Conservation (phyloP, 148 eudicot species). For the Mesembryanthemum crystallinum region DNA sequence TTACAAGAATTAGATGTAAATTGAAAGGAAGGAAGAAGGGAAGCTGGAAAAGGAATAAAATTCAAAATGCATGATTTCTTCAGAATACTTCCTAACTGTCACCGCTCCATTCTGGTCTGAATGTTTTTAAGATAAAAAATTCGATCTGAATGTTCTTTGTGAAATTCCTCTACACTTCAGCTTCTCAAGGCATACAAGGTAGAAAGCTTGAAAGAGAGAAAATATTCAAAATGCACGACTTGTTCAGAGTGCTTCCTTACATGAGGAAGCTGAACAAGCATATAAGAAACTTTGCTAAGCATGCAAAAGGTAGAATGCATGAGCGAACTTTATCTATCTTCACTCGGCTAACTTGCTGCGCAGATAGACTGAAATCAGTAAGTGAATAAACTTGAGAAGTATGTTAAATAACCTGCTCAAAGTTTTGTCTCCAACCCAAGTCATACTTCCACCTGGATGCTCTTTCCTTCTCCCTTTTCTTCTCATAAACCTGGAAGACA, state of each 20-base stretch:
- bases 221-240: no score
- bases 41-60: neutral
- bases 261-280: no score
- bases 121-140: no score
- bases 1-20: no score
- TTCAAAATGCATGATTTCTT: neutral
- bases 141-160: no score
- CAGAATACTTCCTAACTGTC: neutral
- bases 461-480: conserved; percentile 78
- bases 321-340: neutral
- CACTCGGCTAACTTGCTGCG: neutral
- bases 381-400: neutral
- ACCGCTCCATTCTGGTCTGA: no score
- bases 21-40: neutral
- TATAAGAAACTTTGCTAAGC: no score
- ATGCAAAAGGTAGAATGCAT: neutral
- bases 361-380: neutral
- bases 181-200: no score
- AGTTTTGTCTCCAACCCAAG: conserved; percentile 66
- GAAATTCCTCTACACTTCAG: no score
- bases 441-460: conserved; percentile 76
- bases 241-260: no score
- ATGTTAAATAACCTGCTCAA: conserved; percentile 61
- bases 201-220: no score
- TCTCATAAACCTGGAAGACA: conserved; percentile 73